phyloP scores from a whole-genome alignment of 352 stramenopile genomes.

The Phytopythium oedochilum region DNA sequence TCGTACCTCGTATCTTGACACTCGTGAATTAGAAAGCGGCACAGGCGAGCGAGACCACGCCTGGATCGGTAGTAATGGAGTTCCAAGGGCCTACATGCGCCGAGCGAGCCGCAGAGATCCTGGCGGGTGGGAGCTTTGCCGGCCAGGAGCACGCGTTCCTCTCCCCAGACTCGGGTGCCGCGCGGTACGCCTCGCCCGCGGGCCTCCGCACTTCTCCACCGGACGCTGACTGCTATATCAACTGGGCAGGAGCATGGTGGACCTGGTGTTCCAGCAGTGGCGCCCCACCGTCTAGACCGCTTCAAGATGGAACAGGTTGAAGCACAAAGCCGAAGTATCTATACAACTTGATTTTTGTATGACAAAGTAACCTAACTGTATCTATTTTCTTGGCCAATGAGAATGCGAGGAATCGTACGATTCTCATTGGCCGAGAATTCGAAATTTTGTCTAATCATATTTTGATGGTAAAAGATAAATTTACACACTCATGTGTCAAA shows the following conservation, averaged over 20 bases:
- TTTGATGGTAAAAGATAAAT: no score
- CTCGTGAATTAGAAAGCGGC: constrained; percentile 22
- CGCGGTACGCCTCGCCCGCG: constrained; percentile 17
- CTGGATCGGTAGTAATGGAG: constrained; percentile 54
- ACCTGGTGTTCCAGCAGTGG: constrained; percentile 51
- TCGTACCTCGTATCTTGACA: neutral
- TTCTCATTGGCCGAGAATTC: no score
- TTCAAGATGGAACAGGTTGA: neutral
- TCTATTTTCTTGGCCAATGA: no score
- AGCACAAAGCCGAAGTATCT: neutral
- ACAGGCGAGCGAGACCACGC: constrained; percentile 17
- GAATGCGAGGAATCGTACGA: no score
- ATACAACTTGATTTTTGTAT: no score
- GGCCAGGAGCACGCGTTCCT: constrained; percentile 16
- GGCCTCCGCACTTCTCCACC: no score
- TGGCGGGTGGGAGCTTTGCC: constrained; percentile 20
- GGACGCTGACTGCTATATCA: no score
- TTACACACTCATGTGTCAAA: no score
- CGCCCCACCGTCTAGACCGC: constrained; percentile 30
- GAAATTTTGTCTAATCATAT: no score
- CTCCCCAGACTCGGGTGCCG: constrained; percentile 18
- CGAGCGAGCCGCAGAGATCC: constrained; percentile 10
- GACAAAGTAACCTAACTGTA: no score
- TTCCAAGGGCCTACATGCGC: constrained; percentile 34
- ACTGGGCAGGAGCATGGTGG: constrained; percentile 23